Percentiles rank a stretch among this genome's conserved stretches.
Evolutionary conservation across 1,284 basidiomycete genomes (phyloP).

Genomic region (Calocybe gambosa): DNA sequence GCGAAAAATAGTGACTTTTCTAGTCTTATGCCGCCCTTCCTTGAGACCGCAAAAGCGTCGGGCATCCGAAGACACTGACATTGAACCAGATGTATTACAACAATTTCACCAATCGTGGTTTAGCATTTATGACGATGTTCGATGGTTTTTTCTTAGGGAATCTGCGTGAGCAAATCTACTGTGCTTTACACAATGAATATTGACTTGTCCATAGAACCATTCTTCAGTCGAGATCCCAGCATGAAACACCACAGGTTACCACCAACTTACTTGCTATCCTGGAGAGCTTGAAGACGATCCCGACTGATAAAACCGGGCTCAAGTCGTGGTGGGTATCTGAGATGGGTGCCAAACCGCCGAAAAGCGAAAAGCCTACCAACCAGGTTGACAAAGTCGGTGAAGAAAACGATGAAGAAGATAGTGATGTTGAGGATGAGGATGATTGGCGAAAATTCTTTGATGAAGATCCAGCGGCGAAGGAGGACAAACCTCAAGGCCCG

Average conservation of each 20-base stretch:
- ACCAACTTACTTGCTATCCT: conserved; percentile 74
- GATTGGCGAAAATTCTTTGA: conserved; percentile 84
- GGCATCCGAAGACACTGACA: conserved; percentile 24
- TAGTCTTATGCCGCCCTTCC: conserved; percentile 60
- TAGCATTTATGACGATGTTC: conserved; percentile 81
- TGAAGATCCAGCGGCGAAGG: conserved; percentile 38
- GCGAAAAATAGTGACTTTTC: conserved; percentile 52
- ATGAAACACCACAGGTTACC: conserved; percentile 35
- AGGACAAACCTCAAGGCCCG: conserved; percentile 31
- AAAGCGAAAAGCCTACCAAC: conserved; percentile 35
- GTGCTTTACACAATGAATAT: conserved; percentile 16
- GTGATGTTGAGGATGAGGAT: conserved; percentile 41
- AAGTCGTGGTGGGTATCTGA: conserved; percentile 85
- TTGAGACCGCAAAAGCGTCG: conserved; percentile 22
- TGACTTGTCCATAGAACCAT: conserved; percentile 26
- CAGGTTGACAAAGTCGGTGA: conserved; percentile 27
- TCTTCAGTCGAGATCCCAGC: conserved; percentile 22
- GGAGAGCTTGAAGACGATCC: conserved; percentile 78
- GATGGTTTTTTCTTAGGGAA: conserved; percentile 91
- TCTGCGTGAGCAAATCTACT: conserved; percentile 48
- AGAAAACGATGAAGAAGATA: conserved; percentile 28
- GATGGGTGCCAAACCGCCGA: conserved; percentile 56
- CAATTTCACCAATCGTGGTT: conserved; percentile 69
- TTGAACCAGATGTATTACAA: conserved; percentile 57
- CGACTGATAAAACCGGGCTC: conserved; percentile 68